phyloP scores from a whole-genome alignment of 2,329 filamentous ascomycete species.

The Elsinoe arachidis region DNA sequence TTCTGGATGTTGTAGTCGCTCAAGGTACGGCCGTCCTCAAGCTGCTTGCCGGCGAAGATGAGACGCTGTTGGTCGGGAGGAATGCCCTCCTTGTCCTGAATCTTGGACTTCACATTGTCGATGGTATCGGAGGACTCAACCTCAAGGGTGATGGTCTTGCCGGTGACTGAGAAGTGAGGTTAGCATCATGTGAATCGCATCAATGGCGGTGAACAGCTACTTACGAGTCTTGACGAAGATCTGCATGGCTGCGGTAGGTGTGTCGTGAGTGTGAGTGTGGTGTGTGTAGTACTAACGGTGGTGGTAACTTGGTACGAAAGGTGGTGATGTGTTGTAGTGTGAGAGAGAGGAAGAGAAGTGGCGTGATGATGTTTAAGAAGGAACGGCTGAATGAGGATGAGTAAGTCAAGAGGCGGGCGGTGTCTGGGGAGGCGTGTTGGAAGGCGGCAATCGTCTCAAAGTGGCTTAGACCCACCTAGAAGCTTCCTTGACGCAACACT shows the following conservation, averaged over 20 bases:
- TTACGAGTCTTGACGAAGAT: constrained; percentile 96
- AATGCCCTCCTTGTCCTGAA: constrained; percentile 96
- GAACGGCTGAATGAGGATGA: constrained; percentile 8
- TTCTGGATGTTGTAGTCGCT: constrained; percentile 89
- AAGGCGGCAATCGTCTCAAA: constrained; percentile 11
- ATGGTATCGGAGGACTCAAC: constrained; percentile 74
- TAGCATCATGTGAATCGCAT: constrained; percentile 20
- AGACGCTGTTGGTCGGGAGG: constrained; percentile 92
- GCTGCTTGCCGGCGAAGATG: constrained; percentile 93
- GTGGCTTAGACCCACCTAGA: constrained; percentile 10
- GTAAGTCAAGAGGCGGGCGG: constrained; percentile 1
- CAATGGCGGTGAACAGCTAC: constrained; percentile 36
- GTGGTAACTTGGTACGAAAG: not conserved
- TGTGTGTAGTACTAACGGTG: constrained; percentile 15
- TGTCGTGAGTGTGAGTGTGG: constrained; percentile 18
- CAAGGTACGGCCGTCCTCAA: constrained; percentile 86
- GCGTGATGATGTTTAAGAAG: constrained; percentile 12
- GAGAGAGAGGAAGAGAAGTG: constrained; percentile 2
- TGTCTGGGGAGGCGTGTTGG: not conserved
- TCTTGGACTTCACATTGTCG: constrained; percentile 95
- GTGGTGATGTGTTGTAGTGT: constrained; percentile 6
- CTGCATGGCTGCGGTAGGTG: constrained; percentile 56
- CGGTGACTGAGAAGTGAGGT: constrained; percentile 46
- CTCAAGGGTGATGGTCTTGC: constrained; percentile 60
- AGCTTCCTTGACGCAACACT: not conserved